phyloP scores from a whole-genome alignment of 257 asterid genomes.

The Fraxinus cuspidata region DNA sequence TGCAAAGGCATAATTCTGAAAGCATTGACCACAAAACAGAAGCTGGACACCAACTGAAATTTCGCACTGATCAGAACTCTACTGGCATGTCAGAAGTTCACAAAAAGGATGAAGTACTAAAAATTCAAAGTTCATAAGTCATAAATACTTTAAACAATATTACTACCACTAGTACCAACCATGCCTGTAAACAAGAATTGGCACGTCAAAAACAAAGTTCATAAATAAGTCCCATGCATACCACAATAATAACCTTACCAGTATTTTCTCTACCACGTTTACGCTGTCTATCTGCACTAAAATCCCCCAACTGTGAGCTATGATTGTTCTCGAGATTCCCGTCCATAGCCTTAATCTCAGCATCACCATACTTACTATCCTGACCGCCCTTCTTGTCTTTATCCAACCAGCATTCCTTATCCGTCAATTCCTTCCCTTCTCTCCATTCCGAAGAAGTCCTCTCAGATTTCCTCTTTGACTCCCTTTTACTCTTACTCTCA shows the following conservation, averaged over 20 bases:
- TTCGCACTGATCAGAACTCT: neutral
- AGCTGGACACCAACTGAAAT: too few species aligned
- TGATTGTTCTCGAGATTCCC: constrained; percentile 55
- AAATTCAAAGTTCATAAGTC: neutral
- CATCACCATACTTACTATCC: constrained; percentile 57
- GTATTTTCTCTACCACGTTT: constrained; percentile 72
- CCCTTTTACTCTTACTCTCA: constrained; percentile 63
- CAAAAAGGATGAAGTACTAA: neutral
- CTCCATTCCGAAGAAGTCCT: constrained; percentile 68
- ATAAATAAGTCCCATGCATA: constrained; percentile 22
- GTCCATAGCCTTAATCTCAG: constrained; percentile 41
- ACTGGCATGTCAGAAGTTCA: neutral
- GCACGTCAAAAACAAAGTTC: constrained; percentile 13
- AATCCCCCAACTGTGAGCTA: constrained; percentile 48
- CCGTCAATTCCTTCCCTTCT: constrained; percentile 73
- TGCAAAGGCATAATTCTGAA: too few species aligned
- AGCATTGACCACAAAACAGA: too few species aligned
- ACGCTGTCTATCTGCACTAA: constrained; percentile 60
- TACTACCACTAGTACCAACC: constrained; percentile 17
- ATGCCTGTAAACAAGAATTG: constrained; percentile 1
- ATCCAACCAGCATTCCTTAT: constrained; percentile 70
- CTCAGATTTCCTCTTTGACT: constrained; percentile 80
- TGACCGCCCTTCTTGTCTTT: constrained; percentile 71
- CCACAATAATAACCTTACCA: constrained; percentile 64
- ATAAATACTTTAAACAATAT: neutral